Conservation (phyloP, 2,329 filamentous ascomycete genomes). For the Didymella lethalis region DNA sequence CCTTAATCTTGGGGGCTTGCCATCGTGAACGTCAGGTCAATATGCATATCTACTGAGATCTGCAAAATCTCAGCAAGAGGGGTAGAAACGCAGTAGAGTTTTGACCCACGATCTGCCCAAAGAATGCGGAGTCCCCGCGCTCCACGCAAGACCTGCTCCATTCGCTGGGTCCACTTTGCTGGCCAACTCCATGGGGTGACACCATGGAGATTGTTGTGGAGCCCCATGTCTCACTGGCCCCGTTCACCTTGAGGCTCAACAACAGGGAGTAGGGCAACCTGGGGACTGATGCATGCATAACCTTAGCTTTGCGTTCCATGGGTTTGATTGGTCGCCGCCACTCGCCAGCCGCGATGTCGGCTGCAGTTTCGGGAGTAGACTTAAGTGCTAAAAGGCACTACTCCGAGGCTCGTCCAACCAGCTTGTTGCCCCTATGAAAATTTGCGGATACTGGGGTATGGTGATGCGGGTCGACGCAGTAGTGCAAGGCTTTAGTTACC, state of each 20-base stretch:
- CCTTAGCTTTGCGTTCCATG: background rate
- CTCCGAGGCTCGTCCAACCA: slow-evolving; percentile 26
- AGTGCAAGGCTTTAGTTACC: slow-evolving; percentile 23
- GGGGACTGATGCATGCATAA: slow-evolving; percentile 17
- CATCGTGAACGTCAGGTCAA: slow-evolving; percentile 11
- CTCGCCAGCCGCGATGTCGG: slow-evolving; percentile 22
- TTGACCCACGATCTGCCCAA: background rate
- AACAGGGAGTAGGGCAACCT: slow-evolving; percentile 28
- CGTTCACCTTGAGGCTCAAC: slow-evolving; percentile 41
- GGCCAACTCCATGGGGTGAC: slow-evolving; percentile 37
- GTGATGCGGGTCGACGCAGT: slow-evolving; percentile 28
- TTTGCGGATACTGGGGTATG: slow-evolving; percentile 29
- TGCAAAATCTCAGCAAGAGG: slow-evolving; percentile 11
- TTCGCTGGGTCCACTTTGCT: slow-evolving; percentile 15
- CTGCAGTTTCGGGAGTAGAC: slow-evolving; percentile 29
- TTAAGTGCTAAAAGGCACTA: slow-evolving; percentile 13
- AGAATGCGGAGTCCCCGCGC: slow-evolving; percentile 21
- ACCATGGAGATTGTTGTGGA: slow-evolving; percentile 34
- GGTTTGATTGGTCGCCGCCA: slow-evolving; percentile 25
- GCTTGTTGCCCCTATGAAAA: slow-evolving; percentile 13
- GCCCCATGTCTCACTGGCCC: slow-evolving; percentile 22
- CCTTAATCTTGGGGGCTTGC: slow-evolving; percentile 13
- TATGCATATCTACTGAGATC: slow-evolving; percentile 6
- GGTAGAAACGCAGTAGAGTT: slow-evolving; percentile 1
- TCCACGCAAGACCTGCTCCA: slow-evolving; percentile 15